These are phyloP conservation scores for Blastocystis sp. DNA, from an alignment of 352 stramenopile genomes.

Conservation along the genomic window DNA sequence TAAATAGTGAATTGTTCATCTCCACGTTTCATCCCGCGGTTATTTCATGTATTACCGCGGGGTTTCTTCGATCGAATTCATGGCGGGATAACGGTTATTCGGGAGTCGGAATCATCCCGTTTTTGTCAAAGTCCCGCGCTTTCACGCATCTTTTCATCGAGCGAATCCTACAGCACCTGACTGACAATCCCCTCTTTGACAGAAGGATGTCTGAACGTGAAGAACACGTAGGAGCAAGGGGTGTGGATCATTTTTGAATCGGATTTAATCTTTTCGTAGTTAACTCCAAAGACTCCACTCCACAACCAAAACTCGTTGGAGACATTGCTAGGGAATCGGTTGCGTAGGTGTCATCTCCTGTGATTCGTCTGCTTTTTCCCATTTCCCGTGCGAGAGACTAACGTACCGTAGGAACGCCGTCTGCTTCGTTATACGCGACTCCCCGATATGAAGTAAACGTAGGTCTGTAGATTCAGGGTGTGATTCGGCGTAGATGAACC, in stretches of 20 bases:
- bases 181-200: too few relatives aligned
- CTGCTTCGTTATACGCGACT: neutral
- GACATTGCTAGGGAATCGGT: neutral
- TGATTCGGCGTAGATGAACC: neutral
- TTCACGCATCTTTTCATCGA: too few relatives aligned
- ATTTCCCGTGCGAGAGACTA: neutral
- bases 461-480: too few relatives aligned
- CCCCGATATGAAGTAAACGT: slow-evolving; percentile 19
- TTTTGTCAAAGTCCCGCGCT: too few relatives aligned
- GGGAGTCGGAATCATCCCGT: too few relatives aligned
- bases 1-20: too few relatives aligned
- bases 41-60: too few relatives aligned
- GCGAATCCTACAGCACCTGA: too few relatives aligned
- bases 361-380: neutral
- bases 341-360: slow-evolving; percentile 3
- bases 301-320: slow-evolving; percentile 26
- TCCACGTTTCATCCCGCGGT: too few relatives aligned
- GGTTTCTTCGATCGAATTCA: too few relatives aligned
- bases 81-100: too few relatives aligned
- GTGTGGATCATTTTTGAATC: neutral
- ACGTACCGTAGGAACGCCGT: slow-evolving; percentile 19
- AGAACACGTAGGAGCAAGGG: neutral
- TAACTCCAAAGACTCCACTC: slow-evolving; percentile 20
- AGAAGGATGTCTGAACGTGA: slow-evolving; percentile 11
- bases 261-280: slow-evolving; percentile 16